Evolutionary conservation across 2,329 filamentous ascomycete species (phyloP).

Genomic region (Graphiopsis chlorocephala): DNA sequence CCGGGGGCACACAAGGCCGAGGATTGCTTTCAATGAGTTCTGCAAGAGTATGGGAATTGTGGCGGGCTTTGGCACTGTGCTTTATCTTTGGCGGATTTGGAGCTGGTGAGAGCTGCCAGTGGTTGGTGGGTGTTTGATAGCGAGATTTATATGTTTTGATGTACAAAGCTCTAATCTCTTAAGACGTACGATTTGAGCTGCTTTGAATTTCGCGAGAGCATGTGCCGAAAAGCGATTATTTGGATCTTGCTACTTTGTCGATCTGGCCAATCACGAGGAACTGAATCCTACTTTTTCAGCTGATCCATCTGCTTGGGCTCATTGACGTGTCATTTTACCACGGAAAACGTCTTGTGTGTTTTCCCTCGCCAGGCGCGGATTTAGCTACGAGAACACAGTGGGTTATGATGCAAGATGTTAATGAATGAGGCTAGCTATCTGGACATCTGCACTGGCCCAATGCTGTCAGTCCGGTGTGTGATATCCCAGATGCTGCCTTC

Average conservation of each 20-base stretch:
- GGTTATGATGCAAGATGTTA: background rate
- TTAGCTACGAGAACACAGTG: background rate
- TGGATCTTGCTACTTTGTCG: too few species aligned
- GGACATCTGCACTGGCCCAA: background rate
- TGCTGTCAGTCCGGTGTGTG: background rate
- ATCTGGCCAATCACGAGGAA: too few species aligned
- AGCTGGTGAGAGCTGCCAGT: constrained; percentile 7
- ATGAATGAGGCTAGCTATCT: background rate
- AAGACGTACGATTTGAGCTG: too few species aligned
- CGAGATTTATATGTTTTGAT: background rate
- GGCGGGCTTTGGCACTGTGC: constrained; percentile 20
- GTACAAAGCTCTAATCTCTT: background rate
- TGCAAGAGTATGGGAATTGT: constrained; percentile 61
- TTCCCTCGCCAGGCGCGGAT: background rate
- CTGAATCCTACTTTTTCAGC: too few species aligned
- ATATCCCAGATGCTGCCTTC: background rate
- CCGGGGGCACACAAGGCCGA: constrained; percentile 39
- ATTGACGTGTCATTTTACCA: too few species aligned
- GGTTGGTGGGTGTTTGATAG: background rate
- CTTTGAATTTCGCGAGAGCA: too few species aligned
- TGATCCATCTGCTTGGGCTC: too few species aligned
- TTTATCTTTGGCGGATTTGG: constrained; percentile 5
- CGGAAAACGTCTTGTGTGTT: too few species aligned
- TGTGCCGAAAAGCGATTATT: too few species aligned
- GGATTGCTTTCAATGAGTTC: constrained; percentile 58